Evolutionary conservation across 2,329 filamentous ascomycete species (phyloP).

Genomic region (Parastagonospora nodorum): DNA sequence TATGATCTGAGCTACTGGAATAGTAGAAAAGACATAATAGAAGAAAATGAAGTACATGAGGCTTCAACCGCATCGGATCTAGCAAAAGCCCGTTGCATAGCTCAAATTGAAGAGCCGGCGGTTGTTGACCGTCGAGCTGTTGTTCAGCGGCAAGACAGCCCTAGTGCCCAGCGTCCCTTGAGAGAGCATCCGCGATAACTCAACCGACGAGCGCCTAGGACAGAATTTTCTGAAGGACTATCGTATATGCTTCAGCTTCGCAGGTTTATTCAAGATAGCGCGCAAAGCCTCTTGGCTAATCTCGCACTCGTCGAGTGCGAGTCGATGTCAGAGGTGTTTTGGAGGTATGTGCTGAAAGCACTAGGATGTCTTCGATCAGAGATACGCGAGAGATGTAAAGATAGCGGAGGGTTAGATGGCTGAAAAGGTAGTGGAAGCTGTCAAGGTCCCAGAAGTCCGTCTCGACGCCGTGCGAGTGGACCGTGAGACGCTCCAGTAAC

Average conservation of each 20-base stretch:
- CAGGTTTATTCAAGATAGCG: conserved; percentile 35
- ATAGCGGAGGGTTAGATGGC: conserved; percentile 37
- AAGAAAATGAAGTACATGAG: too few species aligned
- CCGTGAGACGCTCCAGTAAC: conserved; percentile 34
- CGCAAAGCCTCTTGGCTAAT: conserved; percentile 27
- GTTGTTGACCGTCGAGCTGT: too few species aligned
- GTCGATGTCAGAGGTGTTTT: conserved; percentile 36
- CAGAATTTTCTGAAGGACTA: too few species aligned
- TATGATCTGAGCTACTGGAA: too few species aligned
- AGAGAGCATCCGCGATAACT: too few species aligned
- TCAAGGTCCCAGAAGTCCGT: conserved; percentile 41
- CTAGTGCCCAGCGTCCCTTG: too few species aligned
- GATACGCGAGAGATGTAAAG: conserved; percentile 41
- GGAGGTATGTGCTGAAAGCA: conserved; percentile 21
- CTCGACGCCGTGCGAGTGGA: conserved; percentile 40
- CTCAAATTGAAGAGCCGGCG: too few species aligned
- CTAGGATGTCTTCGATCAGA: conserved; percentile 23
- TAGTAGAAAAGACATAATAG: too few species aligned
- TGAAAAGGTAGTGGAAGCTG: conserved; percentile 41
- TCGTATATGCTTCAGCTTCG: conserved; percentile 33
- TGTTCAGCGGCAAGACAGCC: too few species aligned
- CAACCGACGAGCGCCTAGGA: too few species aligned
- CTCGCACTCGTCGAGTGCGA: conserved; percentile 45
- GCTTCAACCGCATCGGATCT: too few species aligned
- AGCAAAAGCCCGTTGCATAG: too few species aligned